phyloP scores from a whole-genome alignment of 1,284 basidiomycete genomes.

The Ceratobasidium sp. region DNA sequence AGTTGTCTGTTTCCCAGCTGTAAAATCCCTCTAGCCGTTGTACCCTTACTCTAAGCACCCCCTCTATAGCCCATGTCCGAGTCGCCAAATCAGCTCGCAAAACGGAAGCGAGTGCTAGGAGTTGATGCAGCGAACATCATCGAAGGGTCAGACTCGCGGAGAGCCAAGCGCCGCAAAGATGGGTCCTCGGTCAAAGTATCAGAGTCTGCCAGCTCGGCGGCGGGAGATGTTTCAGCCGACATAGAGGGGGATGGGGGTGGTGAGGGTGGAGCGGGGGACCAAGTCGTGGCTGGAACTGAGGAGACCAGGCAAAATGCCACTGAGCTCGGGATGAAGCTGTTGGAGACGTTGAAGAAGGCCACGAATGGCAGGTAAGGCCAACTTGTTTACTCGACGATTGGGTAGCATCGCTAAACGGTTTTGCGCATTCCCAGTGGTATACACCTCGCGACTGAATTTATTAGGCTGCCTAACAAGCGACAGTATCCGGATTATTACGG shows the following conservation, averaged over 20 bases:
- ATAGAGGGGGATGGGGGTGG: slow-evolving; percentile 4
- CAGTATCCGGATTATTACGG: slow-evolving; percentile 92
- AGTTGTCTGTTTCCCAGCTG: slow-evolving; percentile 37
- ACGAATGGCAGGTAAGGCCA: slow-evolving; percentile 84
- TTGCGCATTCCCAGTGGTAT: slow-evolving; percentile 65
- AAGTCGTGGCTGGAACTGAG: neutral
- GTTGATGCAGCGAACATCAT: slow-evolving; percentile 48
- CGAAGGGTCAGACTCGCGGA: slow-evolving; percentile 38
- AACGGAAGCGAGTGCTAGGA: slow-evolving; percentile 41
- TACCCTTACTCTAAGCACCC: neutral
- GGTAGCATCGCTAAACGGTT: slow-evolving; percentile 7
- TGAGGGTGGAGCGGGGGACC: neutral
- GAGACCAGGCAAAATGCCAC: neutral
- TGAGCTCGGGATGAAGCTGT: slow-evolving; percentile 74
- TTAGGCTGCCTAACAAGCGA: slow-evolving; percentile 80
- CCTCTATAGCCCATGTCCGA: slow-evolving; percentile 18
- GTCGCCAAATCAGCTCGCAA: slow-evolving; percentile 33
- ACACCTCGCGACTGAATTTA: slow-evolving; percentile 77
- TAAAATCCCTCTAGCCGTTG: neutral
- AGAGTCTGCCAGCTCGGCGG: slow-evolving; percentile 26
- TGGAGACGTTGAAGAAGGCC: slow-evolving; percentile 78
- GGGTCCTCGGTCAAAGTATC: slow-evolving; percentile 40
- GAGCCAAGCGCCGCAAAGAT: slow-evolving; percentile 46
- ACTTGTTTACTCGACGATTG: slow-evolving; percentile 10
- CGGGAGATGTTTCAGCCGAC: slow-evolving; percentile 23